Base-by-base conservation (phyloP, 768 basidiomycete species). In the Suillus lakei region DNA sequence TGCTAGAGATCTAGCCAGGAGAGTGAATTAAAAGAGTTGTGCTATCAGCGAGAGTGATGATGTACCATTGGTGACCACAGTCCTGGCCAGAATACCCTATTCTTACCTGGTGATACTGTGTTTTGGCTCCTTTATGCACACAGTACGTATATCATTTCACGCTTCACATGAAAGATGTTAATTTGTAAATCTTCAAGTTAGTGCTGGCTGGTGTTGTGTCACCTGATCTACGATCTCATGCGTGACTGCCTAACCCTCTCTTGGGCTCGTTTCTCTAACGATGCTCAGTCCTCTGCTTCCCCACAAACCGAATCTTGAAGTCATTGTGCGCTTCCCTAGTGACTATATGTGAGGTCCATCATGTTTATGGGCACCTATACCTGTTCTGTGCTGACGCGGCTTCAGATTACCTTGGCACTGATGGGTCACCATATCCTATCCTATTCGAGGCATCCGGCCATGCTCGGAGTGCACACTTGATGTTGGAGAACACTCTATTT, bases 41-140 rank as follows among this genome's bases (percentile, higher is more conserved):
- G 91, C 86, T 36, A 83, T 93, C 63, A 94, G 91, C 72, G 93
- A 95, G 79, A 95, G 93, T 71, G 93, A 95, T 70, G 93, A 95
- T 67, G 92, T 72, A 91, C 90, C 8, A 80, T 91, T 34, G 75
- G 72, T 55, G 91, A 91, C 12, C 91, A 92, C 73, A 90, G 88
- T 9, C 92, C 92, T 30, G 92, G 94, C 8, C 93, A 93, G 77
- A 95, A 92, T 74, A 95, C 93, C 5, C 80, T 95, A 38, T 95
- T 95, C 80, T 81, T 95, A 32, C 93, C 93, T 1, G 92, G 91
- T 1, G 93, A 95, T 71, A 92, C 93, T 18, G 93, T 95, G 36
- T 96, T 96, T 73, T 98, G 96, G 96, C 84, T 98, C 44, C 96
- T 96, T 4, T 97, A 96, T 73, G 91, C 93, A 2, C 81, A 98